Evolutionary conservation across 176 grass and related monocot genomes (phyloP).

Genomic region (Oryza meridionalis): DNA sequence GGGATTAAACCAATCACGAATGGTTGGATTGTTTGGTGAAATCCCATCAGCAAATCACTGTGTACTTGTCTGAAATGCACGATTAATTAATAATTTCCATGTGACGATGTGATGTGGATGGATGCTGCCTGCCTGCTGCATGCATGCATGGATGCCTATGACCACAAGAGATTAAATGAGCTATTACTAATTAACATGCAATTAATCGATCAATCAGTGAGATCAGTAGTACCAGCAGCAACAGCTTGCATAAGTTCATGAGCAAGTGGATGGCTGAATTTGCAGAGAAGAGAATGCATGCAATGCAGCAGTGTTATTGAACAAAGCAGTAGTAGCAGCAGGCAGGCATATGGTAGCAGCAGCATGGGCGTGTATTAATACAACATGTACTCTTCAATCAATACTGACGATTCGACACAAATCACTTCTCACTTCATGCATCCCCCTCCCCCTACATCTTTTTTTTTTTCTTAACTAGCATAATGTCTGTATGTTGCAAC

Average conservation of each 20-base stretch:
- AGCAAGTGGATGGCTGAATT: no score
- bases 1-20: neutral
- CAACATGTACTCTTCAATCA: neutral
- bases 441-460: neutral
- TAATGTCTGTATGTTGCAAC: no score
- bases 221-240: neutral
- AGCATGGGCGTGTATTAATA: neutral
- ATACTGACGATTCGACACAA: neutral
- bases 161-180: slow-evolving; percentile 1
- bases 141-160: neutral
- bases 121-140: neutral
- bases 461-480: no score
- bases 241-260: neutral
- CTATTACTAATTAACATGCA: neutral
- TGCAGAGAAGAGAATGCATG: no score
- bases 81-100: neutral
- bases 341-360: neutral
- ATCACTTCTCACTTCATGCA: neutral
- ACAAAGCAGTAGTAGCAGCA: neutral
- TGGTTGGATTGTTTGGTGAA: neutral
- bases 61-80: neutral
- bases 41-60: neutral
- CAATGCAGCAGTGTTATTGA: neutral
- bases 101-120: neutral
- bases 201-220: neutral